Base-by-base conservation (phyloP, 345 rosid genomes). In the Eucalyptus erythrocorys region DNA sequence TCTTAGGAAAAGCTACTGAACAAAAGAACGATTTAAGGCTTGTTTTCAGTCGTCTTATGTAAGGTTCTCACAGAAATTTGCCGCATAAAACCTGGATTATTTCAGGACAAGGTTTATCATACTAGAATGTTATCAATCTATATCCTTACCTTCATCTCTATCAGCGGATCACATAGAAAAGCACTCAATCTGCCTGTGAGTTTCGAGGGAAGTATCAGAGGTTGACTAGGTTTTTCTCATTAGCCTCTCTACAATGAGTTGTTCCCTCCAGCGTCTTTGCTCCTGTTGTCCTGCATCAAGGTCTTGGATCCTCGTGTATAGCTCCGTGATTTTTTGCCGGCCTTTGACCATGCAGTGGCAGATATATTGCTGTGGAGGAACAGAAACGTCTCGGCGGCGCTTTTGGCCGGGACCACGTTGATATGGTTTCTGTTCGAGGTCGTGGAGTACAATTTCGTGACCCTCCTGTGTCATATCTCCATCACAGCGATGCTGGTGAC, bases 381-480 rank as follows among this genome's bases (percentile, higher is more conserved):
- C 87, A 91, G 82, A 6, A 94, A 86, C 17, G 87, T 93, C 43
- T 95, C 99, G 8, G 95, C 94, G 1, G 91, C 94, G 10, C 89
- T 96, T 42, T 85, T 92, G 55, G 88, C 92, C 1, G 99, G 96
- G 55, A 91, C 94, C 86, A 92, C 97, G 45, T 17, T 92, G 34
- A 89, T 97, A 59, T 98, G 99, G 99, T 92, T 94, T 88, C 94
- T 98, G n/a, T 93, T 97, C 89, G 99, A 97, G 94, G 97, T 98
- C 61, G 96, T 66, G 3, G 97, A 96, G 89, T 97, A 97, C 95
- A 97, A 93, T 88, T 94, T 98, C 64, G 95, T 97, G 16, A 96
- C 99, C 87, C 89, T 98, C 49, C 8, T 96, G 30, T 95, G 96
- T 88, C 98, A 98, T 92, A 76, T 93, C 86, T 92, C 93, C 88